Base-by-base conservation (phyloP, 1,284 basidiomycete genomes). In the Inonotus obliquus region DNA sequence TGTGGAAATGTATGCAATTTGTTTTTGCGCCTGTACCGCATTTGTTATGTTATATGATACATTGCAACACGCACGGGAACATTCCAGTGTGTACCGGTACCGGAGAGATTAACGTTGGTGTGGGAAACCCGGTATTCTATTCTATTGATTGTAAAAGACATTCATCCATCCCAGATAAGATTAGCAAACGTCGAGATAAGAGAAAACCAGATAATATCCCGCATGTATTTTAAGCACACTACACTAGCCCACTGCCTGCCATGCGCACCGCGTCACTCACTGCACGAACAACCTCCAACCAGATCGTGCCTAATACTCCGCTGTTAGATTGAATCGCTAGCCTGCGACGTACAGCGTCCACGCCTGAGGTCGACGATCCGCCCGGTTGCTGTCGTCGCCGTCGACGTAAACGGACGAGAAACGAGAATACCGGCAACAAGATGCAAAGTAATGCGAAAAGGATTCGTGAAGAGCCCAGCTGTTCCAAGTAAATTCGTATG, bases 161-260 rank as follows among this genome's bases (percentile, higher is more conserved):
- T 38, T 6, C 37, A 38, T 14, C 38, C 38, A n/a, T n/a, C n/a
- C n/a, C n/a, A n/a, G n/a, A n/a, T n/a, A n/a, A n/a, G n/a, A n/a
- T n/a, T 17, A 44, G 13, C 11, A 55, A 23, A 27, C 9, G 9
- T 14, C 41, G n/a, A 11, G 41, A 44, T 17, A n/a, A 44, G n/a
- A 44, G 6, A 14, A n/a, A 44, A 44, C 19, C 10, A 44, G 19
- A 44, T 39, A 13, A 39, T 13, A 39, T 11, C 11, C 38, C 5
- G n/a, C 38, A 39, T 21, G 19, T 44, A 21, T 11, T 17, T 44
- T 44, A 9, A 21, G 32, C 19, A 32, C 2, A 11, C 48, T 77
- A 91, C 45, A 87, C 87, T 63, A 91, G 72, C 23, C 89, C 89
- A 63, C 87, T 80, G 13, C 87, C 89, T 1, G 84, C 89, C 89